phyloP scores from a whole-genome alignment of 2,329 filamentous ascomycete genomes.

The Neurospora sp. region DNA sequence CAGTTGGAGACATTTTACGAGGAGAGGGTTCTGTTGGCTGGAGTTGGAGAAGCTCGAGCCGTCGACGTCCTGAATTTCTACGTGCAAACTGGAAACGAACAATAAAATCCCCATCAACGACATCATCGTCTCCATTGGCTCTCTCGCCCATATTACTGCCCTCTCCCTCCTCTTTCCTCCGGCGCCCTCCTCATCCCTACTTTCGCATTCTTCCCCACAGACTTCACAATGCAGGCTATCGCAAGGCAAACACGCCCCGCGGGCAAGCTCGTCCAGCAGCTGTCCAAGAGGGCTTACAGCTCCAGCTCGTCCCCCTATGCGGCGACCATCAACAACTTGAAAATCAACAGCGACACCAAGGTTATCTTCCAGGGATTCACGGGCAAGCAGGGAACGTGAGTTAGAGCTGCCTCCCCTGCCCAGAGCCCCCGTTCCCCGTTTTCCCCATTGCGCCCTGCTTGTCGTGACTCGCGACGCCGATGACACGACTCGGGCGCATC shows the following conservation, averaged over 20 bases:
- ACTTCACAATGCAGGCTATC: slow-evolving; percentile 71
- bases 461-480: slow-evolving; percentile 8
- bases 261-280: slow-evolving; percentile 57
- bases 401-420: slow-evolving; percentile 19
- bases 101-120: neutral
- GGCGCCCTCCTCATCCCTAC: slow-evolving; percentile 1
- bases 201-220: slow-evolving; percentile 5
- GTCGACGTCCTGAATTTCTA: neutral
- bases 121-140: slow-evolving; percentile 1
- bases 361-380: slow-evolving; percentile 97
- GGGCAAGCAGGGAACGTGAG: slow-evolving; percentile 89
- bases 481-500: neutral
- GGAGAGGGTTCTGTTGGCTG: neutral
- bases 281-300: slow-evolving; percentile 63
- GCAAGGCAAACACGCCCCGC: slow-evolving; percentile 60
- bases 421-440: neutral
- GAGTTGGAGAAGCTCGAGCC: neutral
- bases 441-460: slow-evolving; percentile 3
- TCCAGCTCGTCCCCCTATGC: slow-evolving; percentile 60
- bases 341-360: slow-evolving; percentile 88
- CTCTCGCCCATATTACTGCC: slow-evolving; percentile 1
- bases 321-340: slow-evolving; percentile 72
- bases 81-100: neutral
- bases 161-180: slow-evolving; percentile 8
- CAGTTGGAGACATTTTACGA: neutral